phyloP scores from a whole-genome alignment of 1,139 yeast genomes.

The Pichia sp. region DNA sequence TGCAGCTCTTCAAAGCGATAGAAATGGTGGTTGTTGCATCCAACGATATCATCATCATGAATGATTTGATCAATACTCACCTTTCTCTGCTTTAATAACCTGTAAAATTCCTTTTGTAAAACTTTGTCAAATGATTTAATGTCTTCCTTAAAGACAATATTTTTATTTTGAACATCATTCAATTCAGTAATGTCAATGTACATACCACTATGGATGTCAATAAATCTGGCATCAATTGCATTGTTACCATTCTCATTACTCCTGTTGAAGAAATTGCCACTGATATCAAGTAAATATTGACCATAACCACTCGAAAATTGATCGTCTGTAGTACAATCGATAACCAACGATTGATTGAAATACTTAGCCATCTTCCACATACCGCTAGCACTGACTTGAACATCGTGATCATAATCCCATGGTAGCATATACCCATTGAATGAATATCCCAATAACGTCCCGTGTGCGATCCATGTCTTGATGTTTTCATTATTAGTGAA shows the following conservation, averaged over 20 bases:
- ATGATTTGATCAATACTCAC: constrained; percentile 27
- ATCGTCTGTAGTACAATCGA: constrained; percentile 34
- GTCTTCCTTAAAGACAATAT: constrained; percentile 19
- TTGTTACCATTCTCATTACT: constrained; percentile 41
- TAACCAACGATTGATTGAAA: constrained; percentile 46
- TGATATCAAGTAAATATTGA: constrained; percentile 48
- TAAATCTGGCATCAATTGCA: constrained; percentile 59
- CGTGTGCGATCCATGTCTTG: constrained; percentile 59
- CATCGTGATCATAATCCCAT: constrained; percentile 63
- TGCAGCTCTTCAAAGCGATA: constrained; percentile 41
- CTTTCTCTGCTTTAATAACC: constrained; percentile 25
- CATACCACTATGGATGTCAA: constrained; percentile 53
- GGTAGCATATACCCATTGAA: constrained; percentile 58
- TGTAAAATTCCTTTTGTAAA: constrained; percentile 25
- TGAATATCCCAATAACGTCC: constrained; percentile 56
- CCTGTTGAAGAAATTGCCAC: constrained; percentile 37
- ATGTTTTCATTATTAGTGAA: constrained; percentile 41
- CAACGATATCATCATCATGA: constrained; percentile 28
- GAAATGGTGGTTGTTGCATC: constrained; percentile 50
- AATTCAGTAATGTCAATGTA: constrained; percentile 59
- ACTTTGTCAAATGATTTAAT: constrained; percentile 2
- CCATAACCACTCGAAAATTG: constrained; percentile 35
- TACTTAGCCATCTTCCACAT: constrained; percentile 39
- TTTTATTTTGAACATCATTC: constrained; percentile 29
- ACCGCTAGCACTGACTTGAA: constrained; percentile 47